These are phyloP conservation scores for Cryphonectria nitschkei DNA, from an alignment of 2,329 filamentous ascomycete genomes.

Conservation along the genomic window DNA sequence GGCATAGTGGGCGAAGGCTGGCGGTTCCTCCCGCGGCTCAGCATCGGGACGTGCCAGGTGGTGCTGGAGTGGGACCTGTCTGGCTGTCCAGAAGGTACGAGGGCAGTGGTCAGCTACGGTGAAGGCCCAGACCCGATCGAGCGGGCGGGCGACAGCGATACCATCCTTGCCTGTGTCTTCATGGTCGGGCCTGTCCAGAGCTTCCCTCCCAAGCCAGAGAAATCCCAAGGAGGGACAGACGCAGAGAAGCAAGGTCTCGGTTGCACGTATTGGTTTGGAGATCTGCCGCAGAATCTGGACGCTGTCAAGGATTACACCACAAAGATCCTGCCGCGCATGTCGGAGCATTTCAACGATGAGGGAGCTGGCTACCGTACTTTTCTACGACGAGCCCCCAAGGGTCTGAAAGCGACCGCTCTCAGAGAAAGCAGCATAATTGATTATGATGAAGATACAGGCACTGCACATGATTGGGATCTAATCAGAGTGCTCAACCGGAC, in stretches of 20 bases:
- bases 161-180: constrained; percentile 33
- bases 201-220: constrained; percentile 18
- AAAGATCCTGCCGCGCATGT: constrained; percentile 31
- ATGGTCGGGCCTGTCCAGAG: constrained; percentile 34
- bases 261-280: constrained; percentile 36
- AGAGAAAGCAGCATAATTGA: constrained; percentile 32
- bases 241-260: constrained; percentile 22
- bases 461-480: constrained; percentile 32
- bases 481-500: constrained; percentile 31
- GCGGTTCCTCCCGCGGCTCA: constrained; percentile 19
- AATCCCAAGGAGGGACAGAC: background rate
- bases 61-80: constrained; percentile 32
- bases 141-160: constrained; percentile 26
- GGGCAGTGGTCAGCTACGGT: constrained; percentile 34
- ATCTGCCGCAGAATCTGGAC: constrained; percentile 32
- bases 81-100: constrained; percentile 28
- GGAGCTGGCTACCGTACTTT: constrained; percentile 32
- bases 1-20: constrained; percentile 10
- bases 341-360: constrained; percentile 30
- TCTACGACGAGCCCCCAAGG: constrained; percentile 23
- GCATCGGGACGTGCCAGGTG: background rate
- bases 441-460: constrained; percentile 32
- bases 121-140: constrained; percentile 32
- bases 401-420: background rate
- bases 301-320: constrained; percentile 31